Evolutionary conservation across 2,329 filamentous ascomycete genomes (phyloP).

Genomic region (Aspergillus phoenicis): DNA sequence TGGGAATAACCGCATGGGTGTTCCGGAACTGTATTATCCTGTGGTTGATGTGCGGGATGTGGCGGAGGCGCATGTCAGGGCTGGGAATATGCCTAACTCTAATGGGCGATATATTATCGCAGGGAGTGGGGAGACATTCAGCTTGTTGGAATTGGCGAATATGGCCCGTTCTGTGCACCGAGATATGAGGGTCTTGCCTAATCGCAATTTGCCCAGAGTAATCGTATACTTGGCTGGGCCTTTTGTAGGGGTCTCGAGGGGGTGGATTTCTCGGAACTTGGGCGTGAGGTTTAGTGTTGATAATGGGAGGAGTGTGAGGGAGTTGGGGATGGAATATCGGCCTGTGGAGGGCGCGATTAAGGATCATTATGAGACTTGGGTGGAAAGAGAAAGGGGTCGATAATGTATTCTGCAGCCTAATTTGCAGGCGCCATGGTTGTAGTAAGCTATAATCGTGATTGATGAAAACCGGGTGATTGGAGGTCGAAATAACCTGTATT

Average conservation of each 20-base stretch:
- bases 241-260: constrained; percentile 22
- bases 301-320: constrained; percentile 23
- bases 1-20: constrained; percentile 28
- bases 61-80: constrained; percentile 18
- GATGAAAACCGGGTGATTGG: no score
- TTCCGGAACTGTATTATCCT: constrained; percentile 29
- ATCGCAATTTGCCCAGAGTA: constrained; percentile 8
- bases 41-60: constrained; percentile 21
- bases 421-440: no score
- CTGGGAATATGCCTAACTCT: constrained; percentile 10
- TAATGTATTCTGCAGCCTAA: background rate
- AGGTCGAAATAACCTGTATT: no score
- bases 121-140: constrained; percentile 1
- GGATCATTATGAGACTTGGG: constrained; percentile 22
- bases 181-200: constrained; percentile 8
- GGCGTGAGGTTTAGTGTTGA: constrained; percentile 26
- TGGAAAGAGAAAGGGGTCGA: background rate
- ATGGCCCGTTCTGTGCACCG: constrained; percentile 12
- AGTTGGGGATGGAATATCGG: constrained; percentile 25
- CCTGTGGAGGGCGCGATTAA: constrained; percentile 19
- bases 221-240: constrained; percentile 22
- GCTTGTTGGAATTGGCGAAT: constrained; percentile 17
- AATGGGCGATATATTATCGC: constrained; percentile 20
- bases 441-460: no score
- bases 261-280: constrained; percentile 24